A percentile compares a stretch with the other conserved stretches of the same genome.
Evolutionary conservation across 2,329 filamentous ascomycete genomes (phyloP).

Genomic region (Fusarium robinianum): DNA sequence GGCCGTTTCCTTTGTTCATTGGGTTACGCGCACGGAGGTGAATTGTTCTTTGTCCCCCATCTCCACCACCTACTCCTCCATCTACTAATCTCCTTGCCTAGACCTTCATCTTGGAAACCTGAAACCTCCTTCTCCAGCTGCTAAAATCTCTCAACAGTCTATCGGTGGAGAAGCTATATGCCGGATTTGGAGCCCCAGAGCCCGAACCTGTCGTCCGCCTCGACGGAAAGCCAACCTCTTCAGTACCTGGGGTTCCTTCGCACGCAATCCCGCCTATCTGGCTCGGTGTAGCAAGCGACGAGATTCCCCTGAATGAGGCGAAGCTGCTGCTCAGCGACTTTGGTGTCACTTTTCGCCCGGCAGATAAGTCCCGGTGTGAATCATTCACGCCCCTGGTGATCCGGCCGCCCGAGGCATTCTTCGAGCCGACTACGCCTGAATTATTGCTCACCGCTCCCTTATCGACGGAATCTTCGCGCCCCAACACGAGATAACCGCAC

Average conservation of each 20-base stretch:
- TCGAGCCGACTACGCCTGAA: slow-evolving; percentile 39
- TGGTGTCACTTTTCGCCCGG: slow-evolving; percentile 42
- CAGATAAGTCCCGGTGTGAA: slow-evolving; percentile 25
- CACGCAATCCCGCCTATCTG: slow-evolving; percentile 40
- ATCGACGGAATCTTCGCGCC: slow-evolving; percentile 23
- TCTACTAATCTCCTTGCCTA: not conserved
- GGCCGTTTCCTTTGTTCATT: slow-evolving; percentile 39
- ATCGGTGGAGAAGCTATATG: slow-evolving; percentile 35
- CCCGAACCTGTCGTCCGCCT: slow-evolving; percentile 26
- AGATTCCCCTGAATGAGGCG: slow-evolving; percentile 35
- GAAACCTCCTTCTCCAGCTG: slow-evolving; percentile 42
- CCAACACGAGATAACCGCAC: slow-evolving; percentile 22
- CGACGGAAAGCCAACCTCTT: slow-evolving; percentile 24
- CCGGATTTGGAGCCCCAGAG: slow-evolving; percentile 28
- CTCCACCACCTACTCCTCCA: not conserved
- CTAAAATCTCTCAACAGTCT: slow-evolving; percentile 28
- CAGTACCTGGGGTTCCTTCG: slow-evolving; percentile 34
- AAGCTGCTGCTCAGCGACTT: slow-evolving; percentile 40
- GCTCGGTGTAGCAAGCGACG: slow-evolving; percentile 41
- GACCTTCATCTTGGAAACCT: slow-evolving; percentile 44
- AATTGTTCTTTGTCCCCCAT: not conserved
- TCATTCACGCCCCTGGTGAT: slow-evolving; percentile 39
- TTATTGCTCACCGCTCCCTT: slow-evolving; percentile 37
- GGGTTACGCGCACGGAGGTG: slow-evolving; percentile 42
- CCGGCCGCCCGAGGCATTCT: slow-evolving; percentile 43